A percentile compares a stretch with the other conserved stretches of the same genome.
Conservation (phyloP, 805 yeast genomes). For the Wickerhamomyces hampshirensis region DNA sequence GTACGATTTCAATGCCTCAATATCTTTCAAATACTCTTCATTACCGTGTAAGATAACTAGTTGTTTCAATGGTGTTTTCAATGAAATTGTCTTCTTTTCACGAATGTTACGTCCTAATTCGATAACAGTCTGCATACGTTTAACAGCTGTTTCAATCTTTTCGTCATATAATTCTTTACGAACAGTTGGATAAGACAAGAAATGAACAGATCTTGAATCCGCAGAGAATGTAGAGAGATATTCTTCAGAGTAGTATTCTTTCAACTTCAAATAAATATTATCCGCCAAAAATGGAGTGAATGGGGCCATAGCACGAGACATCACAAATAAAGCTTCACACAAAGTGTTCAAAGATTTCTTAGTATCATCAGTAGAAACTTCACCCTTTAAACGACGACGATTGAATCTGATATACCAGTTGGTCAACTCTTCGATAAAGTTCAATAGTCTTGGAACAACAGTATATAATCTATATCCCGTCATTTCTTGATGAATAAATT, state of each 20-base stretch:
- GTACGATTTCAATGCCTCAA: slow-evolving; percentile 71
- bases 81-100: slow-evolving; percentile 89
- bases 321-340: slow-evolving; percentile 82
- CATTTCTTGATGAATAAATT: slow-evolving; percentile 89
- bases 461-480: slow-evolving; percentile 83
- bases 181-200: slow-evolving; percentile 83
- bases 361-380: slow-evolving; percentile 80
- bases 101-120: slow-evolving; percentile 95
- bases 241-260: slow-evolving; percentile 53
- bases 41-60: slow-evolving; percentile 85
- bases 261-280: slow-evolving; percentile 75
- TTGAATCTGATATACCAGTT: slow-evolving; percentile 99
- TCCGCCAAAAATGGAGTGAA: slow-evolving; percentile 97
- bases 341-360: slow-evolving; percentile 83
- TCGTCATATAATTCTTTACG: slow-evolving; percentile 78
- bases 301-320: slow-evolving; percentile 97
- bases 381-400: slow-evolving; percentile 97
- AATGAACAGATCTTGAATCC: slow-evolving; percentile 86
- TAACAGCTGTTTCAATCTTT: slow-evolving; percentile 79
- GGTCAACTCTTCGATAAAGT: slow-evolving; percentile 89
- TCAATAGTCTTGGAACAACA: slow-evolving; percentile 88
- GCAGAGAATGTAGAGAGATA: slow-evolving; percentile 45
- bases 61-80: slow-evolving; percentile 90
- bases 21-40: slow-evolving; percentile 65
- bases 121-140: slow-evolving; percentile 95